Base-by-base conservation (phyloP, 169 alveolate genomes). In the Babesia sp. region DNA sequence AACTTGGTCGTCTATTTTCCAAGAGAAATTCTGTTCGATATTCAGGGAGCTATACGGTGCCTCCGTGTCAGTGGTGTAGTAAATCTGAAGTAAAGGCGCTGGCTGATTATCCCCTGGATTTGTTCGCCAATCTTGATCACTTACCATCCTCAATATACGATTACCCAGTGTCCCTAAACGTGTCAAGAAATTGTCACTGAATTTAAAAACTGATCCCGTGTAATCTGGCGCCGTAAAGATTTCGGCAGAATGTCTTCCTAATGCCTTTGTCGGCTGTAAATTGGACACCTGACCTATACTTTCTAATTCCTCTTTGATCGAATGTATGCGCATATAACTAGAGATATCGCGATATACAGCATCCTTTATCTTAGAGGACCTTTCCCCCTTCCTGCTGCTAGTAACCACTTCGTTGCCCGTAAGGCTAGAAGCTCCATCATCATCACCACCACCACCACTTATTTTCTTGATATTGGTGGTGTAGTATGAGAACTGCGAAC, bases 401-500 rank as follows among this genome's bases (percentile, higher is more conserved):
- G 24, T 3, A 7, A 18, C 24, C 1, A 39, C 55, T 24, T 61
- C 57, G 4, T 3, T n/a, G 3, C 59, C 71, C 26, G 48, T 57
- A 20, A 42, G 9, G 44, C 31, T 24, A 14, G 37, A n/a, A 33
- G 42, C 53, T 12, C 1, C 3, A 12, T 9, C 9, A 29, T 37
- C 53, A n/a, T n/a, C n/a, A n/a, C n/a, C n/a, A 16, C 28, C 18
- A 39, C 53, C 54, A 22, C 53, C 69, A 29, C 54, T 64, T 3
- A n/a, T 16, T 22, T 46, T 37, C 41, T 46, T 45, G 12, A 46
- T 18, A 31, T 29, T 45, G 18, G 61, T 4, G 29, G 51, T 72
- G n/a, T 72, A 72, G 26, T 59, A 72, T 7, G 83, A 72, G 20
- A 72, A 72, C 51, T 72, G 58, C 1, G 83, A 59, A 9, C 75